Base-by-base conservation (phyloP, 805 yeast genomes). In the Teunomyces stri region DNA sequence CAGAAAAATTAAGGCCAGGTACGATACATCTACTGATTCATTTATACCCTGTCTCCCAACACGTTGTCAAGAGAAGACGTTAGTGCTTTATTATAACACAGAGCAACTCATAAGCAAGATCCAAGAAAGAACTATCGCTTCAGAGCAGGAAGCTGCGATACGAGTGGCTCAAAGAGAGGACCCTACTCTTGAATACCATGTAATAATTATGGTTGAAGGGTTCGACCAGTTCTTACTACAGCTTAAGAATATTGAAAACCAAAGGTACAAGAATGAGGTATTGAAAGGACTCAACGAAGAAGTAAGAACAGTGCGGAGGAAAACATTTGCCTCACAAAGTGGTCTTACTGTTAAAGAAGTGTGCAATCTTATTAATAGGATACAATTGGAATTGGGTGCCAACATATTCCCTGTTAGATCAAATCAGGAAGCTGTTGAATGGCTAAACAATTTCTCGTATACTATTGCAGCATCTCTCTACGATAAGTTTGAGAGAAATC, bases 391-490 rank as follows among this genome's bases (percentile, higher is more conserved):
- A 28, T 54, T 70, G 53, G 75, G 76, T 3, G 61, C 79, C 16
- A 81, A 80, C 51, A 59, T 82, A 1, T 81, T 82, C 53, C 77
- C 74, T 12, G 71, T 78, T 1, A 72, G 69, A 63, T 78, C 70
- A 40, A 57, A 58, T 5, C 70, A 61, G 41, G 87, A 82, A 43
- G 63, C 78, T 1, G 46, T 71, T 1, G 71, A 65, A 3, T 82
- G 88, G 82, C 57, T 84, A 12, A 75, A 70, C 40, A 76, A 84
- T 12, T 74, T 84, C 51, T 68, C 87, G 0, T 78, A 81, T 53
- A 72, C 89, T 0, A 71, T 85, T 5, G 72, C 82, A 0, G 59
- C 66, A 12, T 68, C 79, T 10, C 57, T 81, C 27, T 79, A 80
- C 61, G 89, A 84, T 56, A 79, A 79, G 18, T 64, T 65, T 31